A percentile compares a stretch with the other conserved stretches of the same genome.
Evolutionary conservation across 108 stramenopile species (phyloP).

Genomic region (Cylindrotheca fusiformis): DNA sequence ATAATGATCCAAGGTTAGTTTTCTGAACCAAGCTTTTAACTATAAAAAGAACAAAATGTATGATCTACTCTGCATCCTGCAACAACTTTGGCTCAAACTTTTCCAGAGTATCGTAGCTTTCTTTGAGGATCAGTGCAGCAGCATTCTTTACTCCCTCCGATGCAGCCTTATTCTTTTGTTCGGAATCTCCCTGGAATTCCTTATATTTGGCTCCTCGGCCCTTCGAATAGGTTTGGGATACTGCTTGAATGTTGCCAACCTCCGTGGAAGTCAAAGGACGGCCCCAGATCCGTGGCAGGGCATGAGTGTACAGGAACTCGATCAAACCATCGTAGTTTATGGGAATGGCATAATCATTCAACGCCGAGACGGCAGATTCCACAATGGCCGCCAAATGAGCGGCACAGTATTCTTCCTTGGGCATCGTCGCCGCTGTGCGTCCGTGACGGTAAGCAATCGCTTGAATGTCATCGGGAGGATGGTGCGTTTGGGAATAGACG

Average conservation of each 20-base stretch:
- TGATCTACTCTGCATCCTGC: background rate
- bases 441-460: constrained; percentile 34
- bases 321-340: constrained; percentile 63
- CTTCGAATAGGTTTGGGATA: constrained; percentile 75
- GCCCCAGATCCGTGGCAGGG: constrained; percentile 49
- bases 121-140: constrained; percentile 50
- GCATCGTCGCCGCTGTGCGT: constrained; percentile 11
- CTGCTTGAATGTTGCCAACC: constrained; percentile 45
- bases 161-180: constrained; percentile 63
- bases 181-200: constrained; percentile 61
- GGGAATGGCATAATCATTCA: constrained; percentile 52
- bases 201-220: constrained; percentile 44
- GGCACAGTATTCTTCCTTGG: constrained; percentile 76
- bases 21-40: no score
- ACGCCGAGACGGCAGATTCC: constrained; percentile 54
- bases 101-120: constrained; percentile 48
- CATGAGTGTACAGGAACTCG: constrained; percentile 36
- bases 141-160: constrained; percentile 50
- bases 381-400: constrained; percentile 77
- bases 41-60: background rate
- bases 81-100: constrained; percentile 14
- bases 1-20: no score
- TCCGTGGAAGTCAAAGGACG: constrained; percentile 59
- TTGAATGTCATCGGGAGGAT: constrained; percentile 27
- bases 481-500: constrained; percentile 27